These are phyloP conservation scores for Trichoderma koningiopsis DNA, from an alignment of 2,329 filamentous ascomycete genomes.

Conservation along the genomic window DNA sequence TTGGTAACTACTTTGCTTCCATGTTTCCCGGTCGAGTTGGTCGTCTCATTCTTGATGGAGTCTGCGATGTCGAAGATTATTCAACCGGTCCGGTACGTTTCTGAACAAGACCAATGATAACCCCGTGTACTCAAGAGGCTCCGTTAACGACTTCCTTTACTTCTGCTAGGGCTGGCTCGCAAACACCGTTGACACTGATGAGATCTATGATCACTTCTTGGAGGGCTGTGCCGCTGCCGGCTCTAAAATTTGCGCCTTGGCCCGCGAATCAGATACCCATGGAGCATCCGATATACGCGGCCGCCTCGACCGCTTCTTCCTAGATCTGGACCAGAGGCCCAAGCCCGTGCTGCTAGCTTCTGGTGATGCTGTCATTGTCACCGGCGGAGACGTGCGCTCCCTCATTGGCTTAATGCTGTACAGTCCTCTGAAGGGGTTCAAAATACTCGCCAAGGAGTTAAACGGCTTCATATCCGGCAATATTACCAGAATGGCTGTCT, in stretches of 20 bases:
- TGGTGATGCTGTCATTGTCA: constrained; percentile 35
- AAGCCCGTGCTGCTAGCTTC: constrained; percentile 29
- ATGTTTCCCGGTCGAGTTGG: constrained; percentile 43
- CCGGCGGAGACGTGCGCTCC: constrained; percentile 36
- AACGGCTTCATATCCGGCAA: constrained; percentile 31
- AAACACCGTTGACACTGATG: constrained; percentile 44
- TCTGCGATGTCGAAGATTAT: constrained; percentile 44
- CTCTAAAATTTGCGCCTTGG: constrained; percentile 36
- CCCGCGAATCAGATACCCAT: constrained; percentile 31
- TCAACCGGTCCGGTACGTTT: constrained; percentile 35
- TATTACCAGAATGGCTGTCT: constrained; percentile 12
- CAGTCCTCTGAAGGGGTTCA: constrained; percentile 31
- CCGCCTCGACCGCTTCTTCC: constrained; percentile 39
- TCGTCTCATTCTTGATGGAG: constrained; percentile 46
- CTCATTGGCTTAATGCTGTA: constrained; percentile 38
- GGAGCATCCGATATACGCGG: constrained; percentile 35
- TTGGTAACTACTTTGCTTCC: constrained; percentile 42
- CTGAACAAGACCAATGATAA: not conserved
- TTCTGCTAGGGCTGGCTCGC: constrained; percentile 38
- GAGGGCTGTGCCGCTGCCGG: constrained; percentile 41
- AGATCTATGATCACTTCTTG: constrained; percentile 40
- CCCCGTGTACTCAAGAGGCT: not conserved
- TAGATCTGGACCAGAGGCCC: constrained; percentile 35
- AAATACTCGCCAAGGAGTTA: constrained; percentile 24
- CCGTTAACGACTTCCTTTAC: not conserved